Evolutionary conservation across 805 yeast species (phyloP).

Genomic region (Candida broadrunensis): DNA sequence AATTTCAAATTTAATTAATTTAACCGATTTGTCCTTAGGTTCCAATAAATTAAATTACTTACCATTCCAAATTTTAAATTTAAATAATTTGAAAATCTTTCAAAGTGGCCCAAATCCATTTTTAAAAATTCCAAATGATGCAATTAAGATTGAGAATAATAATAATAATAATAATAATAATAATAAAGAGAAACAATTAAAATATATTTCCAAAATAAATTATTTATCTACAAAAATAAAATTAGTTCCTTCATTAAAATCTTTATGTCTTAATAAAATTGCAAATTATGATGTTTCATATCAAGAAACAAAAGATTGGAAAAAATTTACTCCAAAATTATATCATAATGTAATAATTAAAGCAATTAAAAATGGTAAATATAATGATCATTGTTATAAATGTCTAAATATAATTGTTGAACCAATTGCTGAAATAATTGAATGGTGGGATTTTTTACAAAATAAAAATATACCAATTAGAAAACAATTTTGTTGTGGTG

Average conservation of each 20-base stretch:
- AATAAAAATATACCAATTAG: constrained; percentile 51
- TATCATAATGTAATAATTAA: constrained; percentile 46
- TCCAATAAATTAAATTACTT: constrained; percentile 49
- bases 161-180: constrained; percentile 15
- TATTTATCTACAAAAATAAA: constrained; percentile 17
- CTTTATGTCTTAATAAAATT: constrained; percentile 45
- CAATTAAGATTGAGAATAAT: constrained; percentile 11
- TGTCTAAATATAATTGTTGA: constrained; percentile 50
- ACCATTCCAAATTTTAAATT: constrained; percentile 51
- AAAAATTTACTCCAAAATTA: constrained; percentile 40
- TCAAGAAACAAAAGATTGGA: constrained; percentile 56
- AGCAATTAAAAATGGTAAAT: constrained; percentile 51
- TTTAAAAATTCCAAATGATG: constrained; percentile 22
- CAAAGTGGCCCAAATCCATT: constrained; percentile 57
- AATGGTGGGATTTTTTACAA: constrained; percentile 65
- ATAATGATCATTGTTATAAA: constrained; percentile 51
- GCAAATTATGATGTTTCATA: constrained; percentile 52
- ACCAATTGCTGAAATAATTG: constrained; percentile 56
- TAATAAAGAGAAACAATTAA: constrained; percentile 16
- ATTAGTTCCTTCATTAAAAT: constrained; percentile 44
- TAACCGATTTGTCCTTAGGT: constrained; percentile 52
- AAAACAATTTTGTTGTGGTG: constrained; percentile 53
- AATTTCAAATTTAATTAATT: constrained; percentile 36
- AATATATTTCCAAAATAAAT: constrained; percentile 24
- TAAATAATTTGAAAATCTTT: constrained; percentile 41